Conservation (phyloP, 2,329 filamentous ascomycete genomes). For the Akanthomyces uredinophilus region DNA sequence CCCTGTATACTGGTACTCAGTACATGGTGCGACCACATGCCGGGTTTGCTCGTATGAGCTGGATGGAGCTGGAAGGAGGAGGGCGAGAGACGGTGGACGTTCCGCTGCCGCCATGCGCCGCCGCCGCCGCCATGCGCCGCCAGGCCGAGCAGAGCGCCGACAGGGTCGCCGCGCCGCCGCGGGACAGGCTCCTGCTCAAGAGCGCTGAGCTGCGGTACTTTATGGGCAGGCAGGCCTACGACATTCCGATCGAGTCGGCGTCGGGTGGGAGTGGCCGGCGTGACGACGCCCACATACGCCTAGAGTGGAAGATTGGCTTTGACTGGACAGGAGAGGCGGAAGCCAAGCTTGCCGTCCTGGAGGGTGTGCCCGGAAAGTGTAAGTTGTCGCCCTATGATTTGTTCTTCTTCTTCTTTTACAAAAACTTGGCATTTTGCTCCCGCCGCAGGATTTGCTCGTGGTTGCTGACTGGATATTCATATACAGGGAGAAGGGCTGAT, state of each 20-base stretch:
- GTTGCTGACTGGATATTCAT: conserved; percentile 16
- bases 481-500: conserved; percentile 57
- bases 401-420: too few species aligned
- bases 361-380: conserved; percentile 60
- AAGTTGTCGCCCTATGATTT: conserved; percentile 31
- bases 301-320: conserved; percentile 61
- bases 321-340: conserved; percentile 70
- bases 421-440: too few species aligned
- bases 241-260: conserved; percentile 37
- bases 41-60: too few species aligned
- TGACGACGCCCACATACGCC: conserved; percentile 39
- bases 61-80: too few species aligned
- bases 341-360: conserved; percentile 49
- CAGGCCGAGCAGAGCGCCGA: conserved; percentile 19
- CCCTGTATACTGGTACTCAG: too few species aligned
- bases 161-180: conserved; percentile 19
- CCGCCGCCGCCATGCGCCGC: conserved; percentile 21
- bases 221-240: conserved; percentile 47
- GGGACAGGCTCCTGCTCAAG: conserved; percentile 13
- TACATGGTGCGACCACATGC: too few species aligned
- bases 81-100: too few species aligned
- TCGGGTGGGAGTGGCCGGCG: conserved; percentile 25
- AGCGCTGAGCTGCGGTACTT: conserved; percentile 46
- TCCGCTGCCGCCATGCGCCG: too few species aligned
- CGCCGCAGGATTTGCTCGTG: too few species aligned